Evolutionary conservation across 1,284 basidiomycete genomes (phyloP).

Genomic region (Mycena citricolor): DNA sequence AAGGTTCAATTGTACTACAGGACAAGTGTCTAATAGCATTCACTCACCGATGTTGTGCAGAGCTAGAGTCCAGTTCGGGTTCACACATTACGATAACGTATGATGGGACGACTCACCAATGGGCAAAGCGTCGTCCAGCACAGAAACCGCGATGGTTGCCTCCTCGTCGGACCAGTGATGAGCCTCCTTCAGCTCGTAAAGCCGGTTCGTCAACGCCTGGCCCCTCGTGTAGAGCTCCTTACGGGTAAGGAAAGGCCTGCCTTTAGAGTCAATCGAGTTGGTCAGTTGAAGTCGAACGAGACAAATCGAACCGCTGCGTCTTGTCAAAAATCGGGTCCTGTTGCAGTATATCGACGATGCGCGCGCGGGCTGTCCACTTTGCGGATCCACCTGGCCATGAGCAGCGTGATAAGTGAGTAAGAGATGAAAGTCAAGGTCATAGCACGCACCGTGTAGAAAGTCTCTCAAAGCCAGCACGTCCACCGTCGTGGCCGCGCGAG

Average conservation of each 20-base stretch:
- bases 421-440: neutral
- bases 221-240: conserved; percentile 50
- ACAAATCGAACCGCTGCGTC: conserved; percentile 44
- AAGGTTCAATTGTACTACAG: neutral
- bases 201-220: conserved; percentile 49
- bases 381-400: conserved; percentile 50
- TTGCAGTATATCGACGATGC: conserved; percentile 50
- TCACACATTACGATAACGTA: neutral
- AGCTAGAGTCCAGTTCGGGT: neutral
- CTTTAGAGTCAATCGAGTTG: neutral
- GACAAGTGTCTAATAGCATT: neutral
- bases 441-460: conserved; percentile 49
- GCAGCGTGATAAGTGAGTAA: conserved; percentile 1
- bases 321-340: conserved; percentile 68
- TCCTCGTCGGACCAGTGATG: conserved; percentile 56
- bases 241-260: conserved; percentile 52
- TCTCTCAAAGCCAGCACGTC: conserved; percentile 41
- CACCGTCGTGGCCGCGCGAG: conserved; percentile 43
- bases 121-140: conserved; percentile 54
- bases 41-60: conserved; percentile 56
- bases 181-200: conserved; percentile 55
- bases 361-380: conserved; percentile 49
- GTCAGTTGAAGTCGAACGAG: neutral
- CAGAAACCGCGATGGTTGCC: conserved; percentile 39
- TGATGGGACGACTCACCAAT: conserved; percentile 34